A percentile compares a stretch with the other conserved stretches of the same genome.
These are phyloP conservation scores for Lentinula lateritia DNA, from an alignment of 768 basidiomycete species.

Conservation along the genomic window DNA sequence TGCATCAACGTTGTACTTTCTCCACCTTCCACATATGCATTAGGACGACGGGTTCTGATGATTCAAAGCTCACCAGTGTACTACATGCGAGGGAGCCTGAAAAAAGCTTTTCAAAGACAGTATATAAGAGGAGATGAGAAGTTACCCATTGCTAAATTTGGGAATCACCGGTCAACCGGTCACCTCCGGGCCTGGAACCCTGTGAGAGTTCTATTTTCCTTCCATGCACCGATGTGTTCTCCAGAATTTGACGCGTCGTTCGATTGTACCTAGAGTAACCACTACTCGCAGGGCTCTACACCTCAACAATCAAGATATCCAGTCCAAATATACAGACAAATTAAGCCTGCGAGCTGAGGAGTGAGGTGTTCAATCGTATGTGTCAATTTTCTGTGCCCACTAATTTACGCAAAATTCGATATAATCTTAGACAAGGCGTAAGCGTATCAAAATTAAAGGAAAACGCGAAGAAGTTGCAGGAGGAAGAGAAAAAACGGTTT, in stretches of 20 bases:
- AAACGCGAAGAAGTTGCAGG: slow-evolving; percentile 26
- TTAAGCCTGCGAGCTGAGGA: slow-evolving; percentile 56
- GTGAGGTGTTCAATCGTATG: slow-evolving; percentile 33
- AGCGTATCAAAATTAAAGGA: slow-evolving; percentile 31
- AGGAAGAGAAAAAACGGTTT: slow-evolving; percentile 17
- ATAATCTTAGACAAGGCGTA: slow-evolving; percentile 35
- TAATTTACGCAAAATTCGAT: slow-evolving; percentile 12
- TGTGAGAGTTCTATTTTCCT: neutral
- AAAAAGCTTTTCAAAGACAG: too few species aligned
- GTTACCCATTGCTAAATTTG: too few species aligned
- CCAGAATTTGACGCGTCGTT: neutral
- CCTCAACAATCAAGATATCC: slow-evolving; percentile 17
- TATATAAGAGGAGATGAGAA: too few species aligned
- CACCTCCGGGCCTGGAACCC: neutral
- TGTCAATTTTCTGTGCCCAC: slow-evolving; percentile 16
- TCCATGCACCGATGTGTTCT: slow-evolving; percentile 14
- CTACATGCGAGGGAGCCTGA: too few species aligned
- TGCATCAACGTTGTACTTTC: too few species aligned
- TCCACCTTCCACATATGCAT: too few species aligned
- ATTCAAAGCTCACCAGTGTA: too few species aligned
- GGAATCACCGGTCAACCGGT: too few species aligned
- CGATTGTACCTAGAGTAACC: neutral
- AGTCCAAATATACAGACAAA: slow-evolving; percentile 64
- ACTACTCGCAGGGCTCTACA: neutral
- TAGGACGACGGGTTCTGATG: too few species aligned